phyloP scores from a whole-genome alignment of 305 asterid species.

The Ilex paraguariensis region DNA sequence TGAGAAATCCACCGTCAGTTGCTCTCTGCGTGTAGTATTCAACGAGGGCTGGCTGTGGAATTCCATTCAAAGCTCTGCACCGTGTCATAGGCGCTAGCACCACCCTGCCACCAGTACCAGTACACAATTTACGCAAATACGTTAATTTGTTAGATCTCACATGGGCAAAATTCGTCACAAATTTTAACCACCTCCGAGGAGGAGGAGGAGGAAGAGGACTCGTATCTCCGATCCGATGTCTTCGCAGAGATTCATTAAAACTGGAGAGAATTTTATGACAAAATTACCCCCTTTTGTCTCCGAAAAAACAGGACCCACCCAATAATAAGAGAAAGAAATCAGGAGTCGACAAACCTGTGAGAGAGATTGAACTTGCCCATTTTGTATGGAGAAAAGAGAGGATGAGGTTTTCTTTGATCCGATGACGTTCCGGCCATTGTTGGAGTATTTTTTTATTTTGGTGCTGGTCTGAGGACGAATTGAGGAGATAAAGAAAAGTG shows the following conservation, averaged over 20 bases:
- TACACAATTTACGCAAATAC: too few relatives aligned
- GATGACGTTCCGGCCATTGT: conserved; percentile 40
- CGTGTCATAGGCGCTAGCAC: conserved; percentile 97
- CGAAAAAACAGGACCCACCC: background rate
- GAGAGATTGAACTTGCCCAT: conserved; percentile 84
- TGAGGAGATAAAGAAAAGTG: background rate
- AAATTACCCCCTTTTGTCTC: background rate
- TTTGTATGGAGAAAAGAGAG: conserved; percentile 82
- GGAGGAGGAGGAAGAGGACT: background rate
- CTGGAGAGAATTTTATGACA: too few relatives aligned
- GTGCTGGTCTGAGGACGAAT: background rate
- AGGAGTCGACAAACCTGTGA: conserved; percentile 52
- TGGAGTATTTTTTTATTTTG: background rate
- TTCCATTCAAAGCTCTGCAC: conserved; percentile 68
- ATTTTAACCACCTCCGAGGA: background rate
- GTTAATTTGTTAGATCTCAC: background rate
- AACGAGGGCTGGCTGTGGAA: conserved; percentile 60
- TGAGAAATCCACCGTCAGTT: conserved; percentile 82
- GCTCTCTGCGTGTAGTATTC: conserved; percentile 86
- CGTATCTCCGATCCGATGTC: background rate
- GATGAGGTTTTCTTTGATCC: conserved; percentile 26
- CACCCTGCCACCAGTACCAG: conserved; percentile 36
- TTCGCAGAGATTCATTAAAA: background rate
- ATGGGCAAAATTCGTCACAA: conserved; percentile 3
- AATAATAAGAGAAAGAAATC: background rate